Conservation (phyloP, 371 early-diverging fungal species). For the Haplosporangium sp. region DNA sequence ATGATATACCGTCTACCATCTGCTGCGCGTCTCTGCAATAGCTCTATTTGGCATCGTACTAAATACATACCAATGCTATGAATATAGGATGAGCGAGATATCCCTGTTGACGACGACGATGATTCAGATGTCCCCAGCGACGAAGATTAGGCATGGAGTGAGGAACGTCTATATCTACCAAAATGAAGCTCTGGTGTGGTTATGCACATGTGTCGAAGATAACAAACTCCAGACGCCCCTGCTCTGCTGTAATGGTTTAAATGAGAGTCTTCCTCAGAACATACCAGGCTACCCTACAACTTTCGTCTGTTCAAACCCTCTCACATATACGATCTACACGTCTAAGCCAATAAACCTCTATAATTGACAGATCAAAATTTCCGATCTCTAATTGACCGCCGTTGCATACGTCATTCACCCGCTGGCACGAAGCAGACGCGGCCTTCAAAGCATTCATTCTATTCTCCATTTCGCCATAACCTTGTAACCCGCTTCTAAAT, state of each 20-base stretch:
- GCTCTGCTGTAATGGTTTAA: no score
- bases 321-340: not conserved
- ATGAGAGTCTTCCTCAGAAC: no score
- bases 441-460: no score
- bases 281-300: no score
- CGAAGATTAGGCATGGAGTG: constrained; percentile 22
- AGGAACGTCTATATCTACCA: constrained; percentile 7
- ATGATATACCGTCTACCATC: not conserved
- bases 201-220: constrained; percentile 10
- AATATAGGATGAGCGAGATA: constrained; percentile 31
- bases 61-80: not conserved
- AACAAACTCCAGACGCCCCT: no score
- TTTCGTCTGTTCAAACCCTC: no score
- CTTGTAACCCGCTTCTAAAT: not conserved
- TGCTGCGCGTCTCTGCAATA: not conserved
- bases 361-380: constrained; percentile 1
- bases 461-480: not conserved
- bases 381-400: not conserved
- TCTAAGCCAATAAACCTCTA: not conserved
- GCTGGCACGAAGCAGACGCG: not conserved
- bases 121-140: constrained; percentile 38
- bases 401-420: not conserved
- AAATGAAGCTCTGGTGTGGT: not conserved
- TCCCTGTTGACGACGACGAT: constrained; percentile 25
- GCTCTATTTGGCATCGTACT: not conserved